phyloP scores from a whole-genome alignment of 2,329 filamentous ascomycete genomes.

The Paramyrothecium sp. region DNA sequence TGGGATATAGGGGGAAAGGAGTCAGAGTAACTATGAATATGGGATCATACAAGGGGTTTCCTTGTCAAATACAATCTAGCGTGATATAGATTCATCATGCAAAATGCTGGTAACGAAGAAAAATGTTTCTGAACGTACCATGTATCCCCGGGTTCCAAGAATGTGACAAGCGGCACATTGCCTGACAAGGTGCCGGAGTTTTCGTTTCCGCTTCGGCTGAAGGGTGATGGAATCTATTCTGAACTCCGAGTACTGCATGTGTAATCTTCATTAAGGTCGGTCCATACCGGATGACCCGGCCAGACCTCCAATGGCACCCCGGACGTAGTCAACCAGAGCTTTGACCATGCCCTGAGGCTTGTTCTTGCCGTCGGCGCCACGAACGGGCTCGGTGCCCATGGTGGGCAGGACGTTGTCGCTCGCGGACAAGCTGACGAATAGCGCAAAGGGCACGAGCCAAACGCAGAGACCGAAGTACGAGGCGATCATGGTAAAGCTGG shows the following conservation, averaged over 20 bases:
- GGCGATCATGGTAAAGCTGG: conserved; percentile 89
- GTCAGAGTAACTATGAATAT: conserved; percentile 32
- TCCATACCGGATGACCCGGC: conserved; percentile 23
- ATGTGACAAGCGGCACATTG: too few species aligned
- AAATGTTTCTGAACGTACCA: conserved; percentile 12
- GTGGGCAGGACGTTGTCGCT: conserved; percentile 93
- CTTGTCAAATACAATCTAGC: conserved; percentile 50
- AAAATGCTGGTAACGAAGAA: neutral
- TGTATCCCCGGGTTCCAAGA: too few species aligned
- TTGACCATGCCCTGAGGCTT: conserved; percentile 66
- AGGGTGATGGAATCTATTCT: too few species aligned
- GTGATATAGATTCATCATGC: conserved; percentile 40
- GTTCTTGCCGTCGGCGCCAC: conserved; percentile 43
- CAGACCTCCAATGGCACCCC: conserved; percentile 50
- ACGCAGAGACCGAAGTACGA: conserved; percentile 96
- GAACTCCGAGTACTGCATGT: neutral
- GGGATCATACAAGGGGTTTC: conserved; percentile 29
- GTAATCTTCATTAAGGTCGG: conserved; percentile 11
- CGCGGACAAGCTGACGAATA: conserved; percentile 92
- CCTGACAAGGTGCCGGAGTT: neutral
- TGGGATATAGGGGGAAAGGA: neutral
- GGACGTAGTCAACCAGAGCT: conserved; percentile 58
- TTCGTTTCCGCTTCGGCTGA: neutral
- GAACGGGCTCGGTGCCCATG: conserved; percentile 68
- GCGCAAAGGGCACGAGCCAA: conserved; percentile 91